These are phyloP conservation scores for Amesomyces nigricolor DNA, from an alignment of 2,329 filamentous ascomycete species.

Conservation along the genomic window DNA sequence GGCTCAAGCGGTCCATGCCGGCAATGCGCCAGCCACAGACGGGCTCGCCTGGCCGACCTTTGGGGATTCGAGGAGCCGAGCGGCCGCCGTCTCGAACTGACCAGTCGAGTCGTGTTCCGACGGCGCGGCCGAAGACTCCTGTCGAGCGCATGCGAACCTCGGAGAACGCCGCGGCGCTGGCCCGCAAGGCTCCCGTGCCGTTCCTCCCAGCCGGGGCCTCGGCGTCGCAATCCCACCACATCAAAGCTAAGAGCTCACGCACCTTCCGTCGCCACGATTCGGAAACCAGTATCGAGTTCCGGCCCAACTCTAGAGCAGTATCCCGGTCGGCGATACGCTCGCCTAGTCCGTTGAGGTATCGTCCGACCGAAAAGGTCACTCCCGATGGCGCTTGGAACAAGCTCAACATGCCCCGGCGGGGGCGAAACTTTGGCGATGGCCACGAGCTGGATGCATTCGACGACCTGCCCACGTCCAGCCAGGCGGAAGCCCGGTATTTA, in stretches of 20 bases:
- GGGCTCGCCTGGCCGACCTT: slow-evolving; percentile 44
- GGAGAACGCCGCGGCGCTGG: slow-evolving; percentile 47
- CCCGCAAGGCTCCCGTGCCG: slow-evolving; percentile 59
- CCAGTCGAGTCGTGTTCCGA: slow-evolving; percentile 40
- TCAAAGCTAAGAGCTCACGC: slow-evolving; percentile 63
- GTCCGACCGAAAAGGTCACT: slow-evolving; percentile 35
- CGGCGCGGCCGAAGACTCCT: slow-evolving; percentile 64
- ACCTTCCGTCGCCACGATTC: slow-evolving; percentile 77
- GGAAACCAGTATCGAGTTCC: slow-evolving; percentile 57
- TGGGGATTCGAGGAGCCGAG: slow-evolving; percentile 41
- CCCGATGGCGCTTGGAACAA: slow-evolving; percentile 55
- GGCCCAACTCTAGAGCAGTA: slow-evolving; percentile 51
- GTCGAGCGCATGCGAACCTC: slow-evolving; percentile 54
- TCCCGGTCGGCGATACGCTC: slow-evolving; percentile 55
- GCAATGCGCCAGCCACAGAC: slow-evolving; percentile 47
- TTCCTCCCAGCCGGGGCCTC: slow-evolving; percentile 73
- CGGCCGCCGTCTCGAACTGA: slow-evolving; percentile 57
- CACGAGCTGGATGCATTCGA: slow-evolving; percentile 91
- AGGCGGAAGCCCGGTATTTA: slow-evolving; percentile 73
- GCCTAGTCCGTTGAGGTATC: slow-evolving; percentile 51
- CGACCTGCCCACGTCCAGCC: slow-evolving; percentile 82
- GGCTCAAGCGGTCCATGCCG: slow-evolving; percentile 60
- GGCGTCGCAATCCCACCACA: slow-evolving; percentile 62
- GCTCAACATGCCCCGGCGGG: slow-evolving; percentile 65
- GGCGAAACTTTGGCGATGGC: slow-evolving; percentile 80